Conservation (phyloP, 164 flowering plant genomes). For the Piper betle region DNA sequence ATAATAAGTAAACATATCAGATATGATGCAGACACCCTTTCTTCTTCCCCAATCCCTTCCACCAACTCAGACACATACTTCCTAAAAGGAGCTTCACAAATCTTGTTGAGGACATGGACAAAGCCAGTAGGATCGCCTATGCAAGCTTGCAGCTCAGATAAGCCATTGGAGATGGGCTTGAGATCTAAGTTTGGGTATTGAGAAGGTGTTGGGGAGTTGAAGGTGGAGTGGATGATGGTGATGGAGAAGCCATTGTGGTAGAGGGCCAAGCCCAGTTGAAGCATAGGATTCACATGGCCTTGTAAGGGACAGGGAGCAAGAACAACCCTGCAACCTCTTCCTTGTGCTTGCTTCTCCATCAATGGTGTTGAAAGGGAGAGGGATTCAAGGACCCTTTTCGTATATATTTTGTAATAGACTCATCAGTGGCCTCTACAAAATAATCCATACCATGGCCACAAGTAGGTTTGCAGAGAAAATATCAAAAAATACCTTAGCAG, state of each 20-base stretch:
- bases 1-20: conserved; percentile 27
- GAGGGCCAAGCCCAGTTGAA: conserved; percentile 34
- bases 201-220: conserved; percentile 26
- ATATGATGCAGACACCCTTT: conserved; percentile 19
- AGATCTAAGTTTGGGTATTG: conserved; percentile 23
- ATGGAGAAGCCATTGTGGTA: conserved; percentile 36
- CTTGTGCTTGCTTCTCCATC: background rate
- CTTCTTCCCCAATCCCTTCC: no score
- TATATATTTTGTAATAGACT: no score
- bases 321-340: conserved; percentile 10
- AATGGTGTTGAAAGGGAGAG: no score
- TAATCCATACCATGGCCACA: no score
- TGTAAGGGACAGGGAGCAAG: conserved; percentile 37
- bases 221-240: conserved; percentile 29
- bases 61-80: background rate
- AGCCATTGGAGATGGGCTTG: conserved; percentile 9
- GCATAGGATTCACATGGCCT: conserved; percentile 51
- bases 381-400: no score
- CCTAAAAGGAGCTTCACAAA: conserved; percentile 5
- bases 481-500: no score
- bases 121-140: background rate
- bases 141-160: background rate
- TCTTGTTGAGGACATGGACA: background rate
- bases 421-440: no score
- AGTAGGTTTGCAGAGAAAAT: no score